Base-by-base conservation (phyloP, 2,329 filamentous ascomycete species). In the Chrysoporthe austroafricana region DNA sequence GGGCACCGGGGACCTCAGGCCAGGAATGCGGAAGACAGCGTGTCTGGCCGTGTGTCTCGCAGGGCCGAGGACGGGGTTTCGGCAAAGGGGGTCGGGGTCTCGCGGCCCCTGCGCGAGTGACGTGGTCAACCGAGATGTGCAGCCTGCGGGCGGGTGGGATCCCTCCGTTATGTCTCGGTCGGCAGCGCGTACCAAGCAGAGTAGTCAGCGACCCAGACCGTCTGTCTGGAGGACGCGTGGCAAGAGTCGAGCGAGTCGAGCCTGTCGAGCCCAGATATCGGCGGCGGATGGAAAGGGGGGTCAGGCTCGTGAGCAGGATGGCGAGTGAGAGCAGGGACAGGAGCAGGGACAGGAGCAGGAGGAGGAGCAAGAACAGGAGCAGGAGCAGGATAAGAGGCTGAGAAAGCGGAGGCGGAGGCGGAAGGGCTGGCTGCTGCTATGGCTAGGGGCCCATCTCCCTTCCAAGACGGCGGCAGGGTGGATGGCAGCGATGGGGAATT, bases 51-150 rank as follows among this genome's bases (percentile, higher is more conserved):
- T 9, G 46, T 54, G 36, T 62, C 16, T 46, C 34, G 48, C 26
- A 16, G 57, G 57, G 44, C 57, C 36, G 21, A 60, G 39, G 36
- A 44, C n/a, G 39, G 36, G 36, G 57, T 26, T 26, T 1, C 11
- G n/a, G 36, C 13, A 44, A 26, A 26, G 26, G 26, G 26, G 26
- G 26, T 26, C 26, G 36, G 57, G 36, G 11, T 60, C 57, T 44
- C 11, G 26, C 39, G 34, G n/a, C 18, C 39, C 36, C 39, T 43
- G 57, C 26, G 16, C 36, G 36, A 60, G 57, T 60, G 57, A 60
- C 57, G 57, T 60, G 57, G 63, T 64, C 62, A 58, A 50, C 36
- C 14, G 16, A 42, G 34, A 58, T 8, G 2, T 42, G 34, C 56
- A 58, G 18, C 26, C 26, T 26, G 56, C n/a, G 56, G 46, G 14